Evolutionary conservation across 352 stramenopile genomes (phyloP), one percentile per base, ranked within the genome.

Genomic region (Globisporangium splendens): DNA sequence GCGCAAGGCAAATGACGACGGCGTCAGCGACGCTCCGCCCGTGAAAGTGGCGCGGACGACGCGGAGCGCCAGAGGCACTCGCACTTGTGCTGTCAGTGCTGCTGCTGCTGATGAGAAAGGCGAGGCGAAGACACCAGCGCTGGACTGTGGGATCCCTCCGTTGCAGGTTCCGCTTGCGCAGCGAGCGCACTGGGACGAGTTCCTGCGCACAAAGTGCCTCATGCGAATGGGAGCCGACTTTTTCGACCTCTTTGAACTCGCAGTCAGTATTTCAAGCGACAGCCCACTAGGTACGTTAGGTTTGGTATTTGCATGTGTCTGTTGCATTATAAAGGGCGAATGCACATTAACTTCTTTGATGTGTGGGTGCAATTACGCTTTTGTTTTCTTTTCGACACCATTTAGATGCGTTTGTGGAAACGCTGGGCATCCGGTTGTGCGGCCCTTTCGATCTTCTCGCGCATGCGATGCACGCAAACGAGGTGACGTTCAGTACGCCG

Each of bases 371-470:
- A n/a, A n/a, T n/a, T n/a, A n/a, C n/a, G n/a, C n/a, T n/a, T n/a
- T n/a, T n/a, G n/a, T n/a, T n/a, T n/a, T n/a, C n/a, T n/a, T n/a
- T n/a, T n/a, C n/a, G n/a, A n/a, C n/a, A n/a, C n/a, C n/a, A n/a
- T n/a, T n/a, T 46, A 89, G 79, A 81, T 28, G 79, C 73, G 1
- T 88, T 89, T 52, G 62, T 69, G 21, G 65, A 72, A 15, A 62
- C 75, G 8, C 55, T 85, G 20, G 68, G 61, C 1, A 48, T 88
- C 21, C 62, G 67, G 15, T 50, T 89, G 24, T 72, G 62, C 17
- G 79, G 79, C 28, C 66, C 66, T 1, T 89, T 88, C 46, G 77
- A 81, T n/a, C 38, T 84, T 20, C 62, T 89, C 14, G 42, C 41
- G 11, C 21, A 28, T 38, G 49, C 56, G n/a, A 41, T 50, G 17